These are phyloP conservation scores for Porodaedalea pini DNA, from an alignment of 1,284 basidiomycete species.

Conservation along the genomic window DNA sequence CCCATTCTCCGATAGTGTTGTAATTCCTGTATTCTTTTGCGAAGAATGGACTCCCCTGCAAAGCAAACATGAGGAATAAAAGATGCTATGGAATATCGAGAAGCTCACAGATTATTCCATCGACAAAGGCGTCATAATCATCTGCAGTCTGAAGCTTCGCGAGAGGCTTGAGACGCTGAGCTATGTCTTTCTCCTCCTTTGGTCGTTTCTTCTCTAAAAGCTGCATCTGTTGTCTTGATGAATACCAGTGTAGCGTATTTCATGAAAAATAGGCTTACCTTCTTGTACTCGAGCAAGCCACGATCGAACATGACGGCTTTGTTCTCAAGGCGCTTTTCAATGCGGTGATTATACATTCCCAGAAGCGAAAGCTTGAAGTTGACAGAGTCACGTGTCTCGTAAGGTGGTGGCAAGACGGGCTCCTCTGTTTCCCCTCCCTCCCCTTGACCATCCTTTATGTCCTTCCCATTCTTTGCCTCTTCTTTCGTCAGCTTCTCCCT, in stretches of 20 bases:
- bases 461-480: constrained; percentile 49
- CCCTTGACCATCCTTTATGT: constrained; percentile 44
- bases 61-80: constrained; percentile 7
- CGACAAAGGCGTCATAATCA: constrained; percentile 87
- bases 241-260: neutral
- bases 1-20: constrained; percentile 87
- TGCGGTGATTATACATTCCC: constrained; percentile 89
- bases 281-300: constrained; percentile 90
- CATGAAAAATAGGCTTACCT: constrained; percentile 48
- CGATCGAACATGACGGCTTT: constrained; percentile 95
- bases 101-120: constrained; percentile 82
- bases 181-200: constrained; percentile 89
- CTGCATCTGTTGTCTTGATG: constrained; percentile 60
- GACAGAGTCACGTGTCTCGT: constrained; percentile 87
- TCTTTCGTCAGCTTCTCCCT: constrained; percentile 35
- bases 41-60: constrained; percentile 79
- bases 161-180: constrained; percentile 89
- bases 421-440: constrained; percentile 57
- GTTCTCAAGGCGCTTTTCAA: constrained; percentile 84
- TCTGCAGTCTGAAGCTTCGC: constrained; percentile 88
- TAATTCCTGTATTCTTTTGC: constrained; percentile 83
- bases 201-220: constrained; percentile 86
- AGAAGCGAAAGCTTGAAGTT: constrained; percentile 86
- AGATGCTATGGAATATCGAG: neutral
- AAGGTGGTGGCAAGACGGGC: constrained; percentile 64